phyloP scores from a whole-genome alignment of 306 rosid species.

The Astragalus glycyphyllos region DNA sequence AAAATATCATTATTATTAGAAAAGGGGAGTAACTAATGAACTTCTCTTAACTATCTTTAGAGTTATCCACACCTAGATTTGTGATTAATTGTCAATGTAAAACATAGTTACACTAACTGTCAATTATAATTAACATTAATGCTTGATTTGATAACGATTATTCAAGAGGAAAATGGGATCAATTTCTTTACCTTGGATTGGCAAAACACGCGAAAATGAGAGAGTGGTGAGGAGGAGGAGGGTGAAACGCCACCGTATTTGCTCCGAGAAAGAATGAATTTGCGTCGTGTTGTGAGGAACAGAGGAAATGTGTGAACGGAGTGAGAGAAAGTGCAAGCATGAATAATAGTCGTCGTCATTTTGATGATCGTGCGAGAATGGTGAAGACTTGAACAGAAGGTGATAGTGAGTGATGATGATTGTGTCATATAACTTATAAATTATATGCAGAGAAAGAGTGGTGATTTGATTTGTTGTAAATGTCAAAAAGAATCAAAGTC shows the following conservation, averaged over 20 bases:
- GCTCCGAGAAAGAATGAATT: constrained; percentile 14
- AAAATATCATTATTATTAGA: not conserved
- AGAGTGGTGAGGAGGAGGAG: constrained; percentile 36
- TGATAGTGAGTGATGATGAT: not conserved
- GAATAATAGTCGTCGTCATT: constrained; percentile 38
- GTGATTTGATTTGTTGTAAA: not conserved
- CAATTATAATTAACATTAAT: too few species aligned
- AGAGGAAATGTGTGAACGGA: constrained; percentile 39
- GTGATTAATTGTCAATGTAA: too few species aligned
- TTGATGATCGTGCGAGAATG: constrained; percentile 22
- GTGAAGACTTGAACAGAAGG: not conserved
- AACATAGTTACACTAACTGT: too few species aligned
- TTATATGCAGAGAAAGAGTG: not conserved
- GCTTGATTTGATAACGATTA: not conserved
- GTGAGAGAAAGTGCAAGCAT: constrained; percentile 36
- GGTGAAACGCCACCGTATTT: constrained; percentile 31
- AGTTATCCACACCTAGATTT: too few species aligned
- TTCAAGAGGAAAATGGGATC: constrained; percentile 1
- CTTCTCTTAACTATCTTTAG: too few species aligned
- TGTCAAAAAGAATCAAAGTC: not conserved
- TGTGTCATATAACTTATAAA: not conserved
- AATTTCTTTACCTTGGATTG: constrained; percentile 54
- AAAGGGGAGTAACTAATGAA: too few species aligned
- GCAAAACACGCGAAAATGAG: constrained; percentile 53
- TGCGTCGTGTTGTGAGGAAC: constrained; percentile 37